phyloP scores from a whole-genome alignment of 1,284 basidiomycete genomes.

The Malassezia caprae region DNA sequence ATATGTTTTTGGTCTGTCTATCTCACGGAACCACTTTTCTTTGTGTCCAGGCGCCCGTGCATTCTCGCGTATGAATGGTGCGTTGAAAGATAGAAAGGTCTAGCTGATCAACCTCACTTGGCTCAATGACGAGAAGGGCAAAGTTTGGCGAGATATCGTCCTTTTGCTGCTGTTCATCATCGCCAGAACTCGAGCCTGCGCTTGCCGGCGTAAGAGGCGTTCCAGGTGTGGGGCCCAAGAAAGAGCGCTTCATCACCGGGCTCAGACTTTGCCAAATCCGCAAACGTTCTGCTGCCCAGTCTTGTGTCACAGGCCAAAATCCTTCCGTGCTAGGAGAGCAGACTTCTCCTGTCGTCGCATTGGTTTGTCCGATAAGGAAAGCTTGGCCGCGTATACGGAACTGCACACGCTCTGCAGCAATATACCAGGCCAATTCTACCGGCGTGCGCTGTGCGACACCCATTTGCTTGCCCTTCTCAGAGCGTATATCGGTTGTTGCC shows the following conservation, averaged over 20 bases:
- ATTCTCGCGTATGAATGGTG: not conserved
- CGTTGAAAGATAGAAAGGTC: conserved; percentile 1
- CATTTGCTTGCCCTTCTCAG: conserved; percentile 7
- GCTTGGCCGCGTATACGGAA: conserved; percentile 14
- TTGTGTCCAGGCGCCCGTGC: not conserved
- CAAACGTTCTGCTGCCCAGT: conserved; percentile 6
- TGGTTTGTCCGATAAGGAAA: not conserved
- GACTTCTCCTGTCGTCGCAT: not conserved
- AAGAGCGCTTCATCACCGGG: not conserved
- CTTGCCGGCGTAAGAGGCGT: not conserved
- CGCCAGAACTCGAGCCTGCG: not conserved
- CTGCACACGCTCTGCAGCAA: conserved; percentile 2
- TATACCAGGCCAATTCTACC: conserved; percentile 14
- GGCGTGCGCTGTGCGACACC: not conserved
- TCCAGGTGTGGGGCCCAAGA: conserved; percentile 9
- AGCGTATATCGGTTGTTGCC: conserved; percentile 12
- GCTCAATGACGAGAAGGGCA: conserved; percentile 12
- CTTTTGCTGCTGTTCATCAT: not conserved
- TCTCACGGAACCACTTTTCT: not conserved
- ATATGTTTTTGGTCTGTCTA: too few relatives aligned
- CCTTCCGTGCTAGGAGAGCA: not conserved
- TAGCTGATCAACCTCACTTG: conserved; percentile 8
- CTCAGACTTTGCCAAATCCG: conserved; percentile 6
- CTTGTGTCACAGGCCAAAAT: not conserved
- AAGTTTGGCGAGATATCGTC: conserved; percentile 4